Evolutionary conservation across 2,329 filamentous ascomycete species (phyloP).

Genomic region (Venturia nashicola): DNA sequence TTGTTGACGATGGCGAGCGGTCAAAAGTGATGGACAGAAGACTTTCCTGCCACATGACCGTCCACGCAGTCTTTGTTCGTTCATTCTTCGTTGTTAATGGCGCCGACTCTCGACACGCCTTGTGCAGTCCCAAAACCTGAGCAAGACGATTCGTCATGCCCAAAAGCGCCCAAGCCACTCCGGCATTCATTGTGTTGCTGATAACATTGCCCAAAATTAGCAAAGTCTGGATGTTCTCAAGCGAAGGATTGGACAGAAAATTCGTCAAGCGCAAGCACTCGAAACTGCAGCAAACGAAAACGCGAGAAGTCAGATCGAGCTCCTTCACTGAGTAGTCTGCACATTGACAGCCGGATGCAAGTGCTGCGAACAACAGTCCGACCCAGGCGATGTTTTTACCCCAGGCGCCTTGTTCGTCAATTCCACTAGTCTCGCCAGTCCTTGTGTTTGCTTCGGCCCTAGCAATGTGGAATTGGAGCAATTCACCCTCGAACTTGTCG

Average conservation of each 20-base stretch:
- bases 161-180: constrained; percentile 49
- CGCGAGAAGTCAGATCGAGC: constrained; percentile 49
- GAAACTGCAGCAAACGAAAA: constrained; percentile 53
- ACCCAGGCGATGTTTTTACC: constrained; percentile 47
- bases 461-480: constrained; percentile 41
- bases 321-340: constrained; percentile 46
- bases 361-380: constrained; percentile 46
- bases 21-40: constrained; percentile 53
- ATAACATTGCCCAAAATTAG: constrained; percentile 50
- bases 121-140: constrained; percentile 47
- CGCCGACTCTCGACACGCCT: constrained; percentile 42
- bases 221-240: constrained; percentile 50
- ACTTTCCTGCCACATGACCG: constrained; percentile 52
- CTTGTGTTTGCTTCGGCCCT: constrained; percentile 25
- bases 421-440: constrained; percentile 19
- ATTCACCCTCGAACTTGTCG: constrained; percentile 39
- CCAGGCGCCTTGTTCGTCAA: constrained; percentile 43
- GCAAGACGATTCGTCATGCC: constrained; percentile 48
- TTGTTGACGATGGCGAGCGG: constrained; percentile 41
- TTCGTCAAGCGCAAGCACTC: constrained; percentile 53
- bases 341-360: constrained; percentile 51
- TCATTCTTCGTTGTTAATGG: constrained; percentile 30
- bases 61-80: constrained; percentile 40
- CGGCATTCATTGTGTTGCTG: constrained; percentile 53
- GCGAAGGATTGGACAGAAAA: constrained; percentile 47